Evolutionary conservation across 2,329 filamentous ascomycete species (phyloP).

Genomic region (Ophidiomyces ophidiicola): DNA sequence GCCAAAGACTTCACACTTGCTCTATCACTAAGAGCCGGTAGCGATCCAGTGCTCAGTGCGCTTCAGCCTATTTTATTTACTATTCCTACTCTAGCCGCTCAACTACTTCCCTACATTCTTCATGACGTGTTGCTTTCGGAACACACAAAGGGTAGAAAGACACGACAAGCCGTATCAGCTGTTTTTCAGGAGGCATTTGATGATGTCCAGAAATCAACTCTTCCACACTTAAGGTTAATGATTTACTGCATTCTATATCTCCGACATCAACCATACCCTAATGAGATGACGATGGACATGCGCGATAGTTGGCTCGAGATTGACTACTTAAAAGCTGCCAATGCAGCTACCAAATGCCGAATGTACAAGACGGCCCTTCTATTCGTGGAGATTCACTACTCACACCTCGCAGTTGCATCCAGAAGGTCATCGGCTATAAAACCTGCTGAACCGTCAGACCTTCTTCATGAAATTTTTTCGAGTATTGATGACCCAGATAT

Average conservation of each 20-base stretch:
- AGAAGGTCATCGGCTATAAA: slow-evolving; percentile 54
- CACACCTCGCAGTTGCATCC: slow-evolving; percentile 45
- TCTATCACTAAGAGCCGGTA: slow-evolving; percentile 47
- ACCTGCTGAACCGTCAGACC: slow-evolving; percentile 46
- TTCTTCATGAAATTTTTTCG: slow-evolving; percentile 72
- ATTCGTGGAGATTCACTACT: slow-evolving; percentile 61
- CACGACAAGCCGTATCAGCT: slow-evolving; percentile 53
- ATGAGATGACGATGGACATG: slow-evolving; percentile 67
- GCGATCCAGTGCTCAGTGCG: slow-evolving; percentile 57
- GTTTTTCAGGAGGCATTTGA: slow-evolving; percentile 54
- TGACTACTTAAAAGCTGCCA: slow-evolving; percentile 57
- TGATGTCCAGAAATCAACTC: slow-evolving; percentile 30
- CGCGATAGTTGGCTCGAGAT: slow-evolving; percentile 76
- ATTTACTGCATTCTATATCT: slow-evolving; percentile 76
- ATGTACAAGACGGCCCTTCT: slow-evolving; percentile 81
- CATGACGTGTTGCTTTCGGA: slow-evolving; percentile 68
- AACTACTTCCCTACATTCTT: slow-evolving; percentile 68
- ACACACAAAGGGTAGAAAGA: slow-evolving; percentile 46
- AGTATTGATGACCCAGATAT: slow-evolving; percentile 92
- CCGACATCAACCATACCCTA: slow-evolving; percentile 62
- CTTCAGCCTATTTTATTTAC: slow-evolving; percentile 54
- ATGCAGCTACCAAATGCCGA: slow-evolving; percentile 61
- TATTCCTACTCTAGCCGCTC: slow-evolving; percentile 57
- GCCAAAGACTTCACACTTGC: slow-evolving; percentile 30
- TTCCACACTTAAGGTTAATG: slow-evolving; percentile 57